A percentile compares a stretch with the other conserved stretches of the same genome.
phyloP scores from a whole-genome alignment of 768 basidiomycete species.

The Tulasnella sp. region DNA sequence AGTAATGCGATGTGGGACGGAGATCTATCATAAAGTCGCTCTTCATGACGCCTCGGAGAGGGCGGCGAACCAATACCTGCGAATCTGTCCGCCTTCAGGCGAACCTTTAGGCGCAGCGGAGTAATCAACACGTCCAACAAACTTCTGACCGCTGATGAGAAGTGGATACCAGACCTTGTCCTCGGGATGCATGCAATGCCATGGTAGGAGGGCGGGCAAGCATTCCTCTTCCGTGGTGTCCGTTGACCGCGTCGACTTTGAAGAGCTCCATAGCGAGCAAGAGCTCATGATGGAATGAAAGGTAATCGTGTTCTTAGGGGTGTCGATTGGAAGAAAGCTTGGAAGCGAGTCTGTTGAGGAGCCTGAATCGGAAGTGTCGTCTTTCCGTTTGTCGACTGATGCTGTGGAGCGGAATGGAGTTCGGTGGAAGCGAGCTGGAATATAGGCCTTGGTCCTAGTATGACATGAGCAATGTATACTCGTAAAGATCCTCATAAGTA shows the following conservation, averaged over 20 bases:
- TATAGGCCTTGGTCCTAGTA: not conserved
- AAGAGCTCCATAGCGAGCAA: not conserved
- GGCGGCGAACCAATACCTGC: conserved; percentile 4
- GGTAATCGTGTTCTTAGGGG: not conserved
- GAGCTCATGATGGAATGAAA: not conserved
- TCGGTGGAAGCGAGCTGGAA: not conserved
- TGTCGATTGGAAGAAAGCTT: conserved; percentile 2
- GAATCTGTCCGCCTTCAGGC: not conserved
- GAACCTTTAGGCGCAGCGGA: not conserved
- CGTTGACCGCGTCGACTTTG: not conserved
- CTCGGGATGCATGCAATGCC: conserved; percentile 12
- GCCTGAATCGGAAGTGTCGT: not conserved
- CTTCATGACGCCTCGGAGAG: not conserved
- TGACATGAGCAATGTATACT: not conserved
- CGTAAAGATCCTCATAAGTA: not conserved
- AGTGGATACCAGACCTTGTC: conserved; percentile 10
- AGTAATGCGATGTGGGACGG: not conserved
- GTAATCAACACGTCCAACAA: conserved; percentile 9
- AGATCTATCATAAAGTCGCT: not conserved
- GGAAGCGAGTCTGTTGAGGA: not conserved
- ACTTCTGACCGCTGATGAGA: conserved; percentile 2
- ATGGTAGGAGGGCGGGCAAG: not conserved
- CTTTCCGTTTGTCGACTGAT: not conserved
- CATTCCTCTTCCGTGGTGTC: not conserved
- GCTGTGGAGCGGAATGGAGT: not conserved